Percentiles rank a stretch among this genome's conserved stretches.
These are phyloP conservation scores for Anacardium occidentale DNA, from an alignment of 345 rosid genomes.

Conservation along the genomic window DNA sequence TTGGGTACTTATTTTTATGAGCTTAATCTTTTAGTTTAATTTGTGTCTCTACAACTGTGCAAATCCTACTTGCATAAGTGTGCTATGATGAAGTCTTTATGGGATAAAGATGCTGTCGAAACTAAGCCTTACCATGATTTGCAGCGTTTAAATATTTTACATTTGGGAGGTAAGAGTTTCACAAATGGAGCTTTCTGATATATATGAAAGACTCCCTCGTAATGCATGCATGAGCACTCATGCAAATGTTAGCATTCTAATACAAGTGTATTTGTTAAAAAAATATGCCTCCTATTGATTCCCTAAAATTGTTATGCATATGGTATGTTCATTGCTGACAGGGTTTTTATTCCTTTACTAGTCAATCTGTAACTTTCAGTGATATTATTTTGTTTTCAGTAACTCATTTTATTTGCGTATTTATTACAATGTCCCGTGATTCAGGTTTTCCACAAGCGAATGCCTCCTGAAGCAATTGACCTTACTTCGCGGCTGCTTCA, in stretches of 20 bases:
- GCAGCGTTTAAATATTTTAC: background rate
- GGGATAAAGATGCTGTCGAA: background rate
- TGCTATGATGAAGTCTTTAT: background rate
- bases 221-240: background rate
- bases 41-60: too few species aligned
- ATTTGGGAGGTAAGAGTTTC: background rate
- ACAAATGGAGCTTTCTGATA: background rate
- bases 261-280: background rate
- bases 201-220: too few species aligned
- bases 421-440: constrained; percentile 15
- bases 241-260: background rate
- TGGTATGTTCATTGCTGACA: background rate
- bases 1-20: background rate
- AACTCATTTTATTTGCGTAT: background rate
- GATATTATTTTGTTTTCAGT: background rate
- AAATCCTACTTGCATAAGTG: background rate
- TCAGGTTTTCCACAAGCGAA: constrained; percentile 74
- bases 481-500: constrained; percentile 82
- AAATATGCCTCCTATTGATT: background rate
- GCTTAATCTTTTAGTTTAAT: background rate
- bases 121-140: background rate
- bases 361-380: background rate
- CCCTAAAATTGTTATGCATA: background rate
- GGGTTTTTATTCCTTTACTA: background rate
- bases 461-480: constrained; percentile 94